Evolutionary conservation across 1,284 basidiomycete genomes (phyloP).

Genomic region (Trichosporon faecale): DNA sequence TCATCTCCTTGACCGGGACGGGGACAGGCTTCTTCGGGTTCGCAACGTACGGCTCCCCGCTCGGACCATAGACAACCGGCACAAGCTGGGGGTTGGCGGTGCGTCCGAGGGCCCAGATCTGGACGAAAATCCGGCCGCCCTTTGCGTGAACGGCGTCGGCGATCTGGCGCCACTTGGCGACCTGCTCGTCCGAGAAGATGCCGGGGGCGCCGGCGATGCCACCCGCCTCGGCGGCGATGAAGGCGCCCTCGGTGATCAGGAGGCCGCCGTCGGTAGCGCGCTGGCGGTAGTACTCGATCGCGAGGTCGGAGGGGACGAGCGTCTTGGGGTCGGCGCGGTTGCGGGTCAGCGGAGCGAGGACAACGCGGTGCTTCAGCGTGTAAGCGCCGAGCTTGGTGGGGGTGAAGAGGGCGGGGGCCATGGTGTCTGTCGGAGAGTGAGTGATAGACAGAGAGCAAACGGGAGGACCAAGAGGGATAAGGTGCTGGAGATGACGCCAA

Average conservation of each 20-base stretch:
- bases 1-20: slow-evolving; percentile 40
- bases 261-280: slow-evolving; percentile 45
- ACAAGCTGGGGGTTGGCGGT: slow-evolving; percentile 19
- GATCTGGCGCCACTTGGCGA: slow-evolving; percentile 46
- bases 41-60: slow-evolving; percentile 15
- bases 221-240: slow-evolving; percentile 31
- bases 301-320: slow-evolving; percentile 33
- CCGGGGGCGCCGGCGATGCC: slow-evolving; percentile 33
- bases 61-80: slow-evolving; percentile 34
- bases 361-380: slow-evolving; percentile 45
- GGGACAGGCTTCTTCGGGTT: slow-evolving; percentile 63
- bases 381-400: slow-evolving; percentile 33
- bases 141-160: slow-evolving; percentile 55
- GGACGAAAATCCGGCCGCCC: slow-evolving; percentile 55
- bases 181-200: slow-evolving; percentile 38
- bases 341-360: slow-evolving; percentile 49
- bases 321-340: slow-evolving; percentile 31
- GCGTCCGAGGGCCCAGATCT: slow-evolving; percentile 56
- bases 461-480: neutral
- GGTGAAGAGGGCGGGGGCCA: slow-evolving; percentile 25
- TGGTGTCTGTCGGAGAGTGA: neutral
- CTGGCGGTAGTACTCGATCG: slow-evolving; percentile 46
- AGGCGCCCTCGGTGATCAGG: slow-evolving; percentile 46
- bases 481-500: neutral
- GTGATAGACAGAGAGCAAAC: too few species aligned